Evolutionary conservation across 225 moss, liverwort and hornwort species (phyloP), one percentile per base, ranked within the genome.

Genomic region (Asterella californica): DNA sequence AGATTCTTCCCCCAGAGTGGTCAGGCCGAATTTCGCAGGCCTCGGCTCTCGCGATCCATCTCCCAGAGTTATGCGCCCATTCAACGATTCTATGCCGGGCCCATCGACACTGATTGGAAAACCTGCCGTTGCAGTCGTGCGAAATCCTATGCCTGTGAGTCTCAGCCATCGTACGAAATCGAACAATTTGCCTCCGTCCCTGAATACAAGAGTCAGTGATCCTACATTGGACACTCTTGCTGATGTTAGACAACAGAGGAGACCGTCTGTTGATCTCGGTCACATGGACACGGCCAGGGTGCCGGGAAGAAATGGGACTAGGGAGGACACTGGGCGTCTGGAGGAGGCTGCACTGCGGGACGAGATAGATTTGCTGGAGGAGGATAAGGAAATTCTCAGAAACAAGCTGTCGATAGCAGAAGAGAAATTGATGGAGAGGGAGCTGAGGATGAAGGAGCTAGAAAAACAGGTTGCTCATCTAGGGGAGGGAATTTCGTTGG

Each of bases 391-490:
- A 80, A 85, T 81, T 36, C 88, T 95, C 64, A 85, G 87, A 10
- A 89, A 86, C 27, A 95, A 92, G 83, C 88, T 99, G 80, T 90
- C 90, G 22, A 22, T 81, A 49, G 91, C 91, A 67, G 93, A 99
- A 79, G 93, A 93, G 62, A 92, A 87, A 72, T 76, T 92, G 14
- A 45, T 82, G 25, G 95, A 95, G 86, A 88, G 86, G 75, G 99
- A 99, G 47, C 48, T 78, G 52, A 83, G 95, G 72, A 91, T 90
- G 70, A 91, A 89, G 68, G 99, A 95, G 75, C 85, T 99, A 69
- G 95, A 99, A 83, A 99, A 93, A 79, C 99, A 99, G 90, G 78
- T 99, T 34, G 91, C 89, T 33, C 84, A 90, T 24, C 85, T 99
- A 4, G 99, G 95, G 10, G 99, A 93, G 67, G 99, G 99, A 6